phyloP scores from a whole-genome alignment of 371 early-diverging fungal genomes.

The Apophysomyces ossiformis region DNA sequence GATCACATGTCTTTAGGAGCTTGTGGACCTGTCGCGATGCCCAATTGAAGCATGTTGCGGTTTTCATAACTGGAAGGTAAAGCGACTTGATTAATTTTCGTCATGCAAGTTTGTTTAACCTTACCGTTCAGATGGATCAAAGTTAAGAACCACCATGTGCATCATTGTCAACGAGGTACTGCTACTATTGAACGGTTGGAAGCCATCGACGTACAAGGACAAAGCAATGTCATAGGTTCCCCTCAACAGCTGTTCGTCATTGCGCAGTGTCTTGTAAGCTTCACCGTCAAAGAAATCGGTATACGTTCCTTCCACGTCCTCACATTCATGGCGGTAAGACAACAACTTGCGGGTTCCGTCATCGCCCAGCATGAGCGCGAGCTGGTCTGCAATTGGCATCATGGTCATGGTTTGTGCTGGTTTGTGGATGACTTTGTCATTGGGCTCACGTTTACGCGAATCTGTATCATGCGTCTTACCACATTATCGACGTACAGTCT shows the following conservation, averaged over 20 bases:
- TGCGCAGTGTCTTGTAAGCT: not conserved
- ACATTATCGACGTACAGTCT: no score
- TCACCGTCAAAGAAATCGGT: constrained; percentile 13
- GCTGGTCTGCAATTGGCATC: not conserved
- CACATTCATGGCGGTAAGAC: not conserved
- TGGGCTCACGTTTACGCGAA: no score
- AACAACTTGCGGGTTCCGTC: not conserved
- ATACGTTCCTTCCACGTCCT: not conserved
- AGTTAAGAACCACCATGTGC: constrained; percentile 10
- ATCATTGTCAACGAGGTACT: constrained; percentile 10
- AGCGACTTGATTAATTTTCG: no score
- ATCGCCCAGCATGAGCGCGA: not conserved
- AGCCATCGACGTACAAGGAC: constrained; percentile 13
- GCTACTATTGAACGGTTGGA: constrained; percentile 9
- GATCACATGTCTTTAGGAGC: not conserved
- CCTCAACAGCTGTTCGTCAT: no score
- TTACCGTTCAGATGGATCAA: constrained; percentile 14
- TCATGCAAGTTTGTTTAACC: no score
- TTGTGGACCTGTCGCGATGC: constrained; percentile 4
- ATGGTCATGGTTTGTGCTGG: no score
- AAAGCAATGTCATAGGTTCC: not conserved
- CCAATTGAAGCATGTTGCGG: constrained; percentile 13
- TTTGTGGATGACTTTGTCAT: no score
- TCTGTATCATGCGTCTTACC: no score
- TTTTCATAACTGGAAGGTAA: not conserved